Evolutionary conservation across 1,139 yeast species (phyloP), one percentile per base, ranked within the genome.

Genomic region (Suhomyces bribrorum): DNA sequence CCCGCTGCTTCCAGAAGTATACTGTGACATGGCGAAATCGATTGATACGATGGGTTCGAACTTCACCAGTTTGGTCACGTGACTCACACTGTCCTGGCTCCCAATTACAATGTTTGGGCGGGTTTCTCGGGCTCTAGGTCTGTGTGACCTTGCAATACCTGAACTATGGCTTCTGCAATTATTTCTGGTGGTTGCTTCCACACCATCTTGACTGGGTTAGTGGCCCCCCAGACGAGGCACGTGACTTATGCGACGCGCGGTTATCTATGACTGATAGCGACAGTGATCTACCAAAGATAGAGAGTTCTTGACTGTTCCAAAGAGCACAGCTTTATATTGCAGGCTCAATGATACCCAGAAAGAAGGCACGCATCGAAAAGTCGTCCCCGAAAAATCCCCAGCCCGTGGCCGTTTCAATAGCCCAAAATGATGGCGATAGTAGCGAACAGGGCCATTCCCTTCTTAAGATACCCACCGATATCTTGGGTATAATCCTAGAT

Each of bases 401-500:
- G n/a, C n/a, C n/a, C n/a, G n/a, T n/a, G n/a, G n/a, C n/a, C n/a
- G n/a, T n/a, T n/a, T n/a, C n/a, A n/a, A n/a, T n/a, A n/a, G n/a
- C n/a, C n/a, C n/a, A n/a, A n/a, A n/a, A n/a, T n/a, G n/a, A n/a
- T n/a, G n/a, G n/a, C n/a, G n/a, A n/a, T n/a, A n/a, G n/a, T n/a
- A n/a, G n/a, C n/a, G n/a, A n/a, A n/a, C n/a, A 14, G 29, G 23
- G 22, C 31, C 37, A 40, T 31, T 38, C 43, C 2, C 25, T 40
- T 2, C 28, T 40, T 2, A 17, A 14, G 6, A 13, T 37, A 14
- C 22, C 40, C 3, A 37, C 47, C 14, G 69, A 68, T 26, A 47
- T 68, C 2, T 41, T 66, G 13, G 45, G 48, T 9, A 33, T 41
- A 13, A 56, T 69, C 11, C 53, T 64, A 4, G 27, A 27, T 6